A percentile compares a stretch with the other conserved stretches of the same genome.
These are phyloP conservation scores for Saccharomycopsis capsularis DNA, from an alignment of 805 yeast genomes.

Conservation along the genomic window DNA sequence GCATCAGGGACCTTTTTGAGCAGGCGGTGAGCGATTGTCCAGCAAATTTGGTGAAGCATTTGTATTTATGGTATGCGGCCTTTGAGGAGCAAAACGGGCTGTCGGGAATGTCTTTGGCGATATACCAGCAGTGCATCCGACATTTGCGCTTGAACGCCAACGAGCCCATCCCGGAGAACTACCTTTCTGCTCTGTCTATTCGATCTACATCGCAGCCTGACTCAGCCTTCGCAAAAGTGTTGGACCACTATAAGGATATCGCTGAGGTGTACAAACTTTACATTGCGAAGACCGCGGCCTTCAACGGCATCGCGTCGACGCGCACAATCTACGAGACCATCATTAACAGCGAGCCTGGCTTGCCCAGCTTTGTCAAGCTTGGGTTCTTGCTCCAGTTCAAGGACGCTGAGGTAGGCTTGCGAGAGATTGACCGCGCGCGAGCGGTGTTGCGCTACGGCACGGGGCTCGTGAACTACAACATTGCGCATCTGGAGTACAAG, in stretches of 20 bases:
- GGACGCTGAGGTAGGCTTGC: conserved; percentile 44
- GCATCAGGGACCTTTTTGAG: conserved; percentile 70
- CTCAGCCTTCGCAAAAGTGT: not conserved
- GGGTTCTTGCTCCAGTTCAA: conserved; percentile 48
- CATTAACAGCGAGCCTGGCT: conserved; percentile 24
- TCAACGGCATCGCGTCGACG: conserved; percentile 3
- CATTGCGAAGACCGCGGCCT: not conserved
- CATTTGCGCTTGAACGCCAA: conserved; percentile 14
- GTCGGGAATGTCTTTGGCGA: conserved; percentile 40
- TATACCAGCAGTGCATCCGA: conserved; percentile 46
- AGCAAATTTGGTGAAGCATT: conserved; percentile 36
- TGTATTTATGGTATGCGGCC: conserved; percentile 50
- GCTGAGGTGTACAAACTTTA: conserved; percentile 7
- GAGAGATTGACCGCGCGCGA: conserved; percentile 56
- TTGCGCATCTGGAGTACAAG: conserved; percentile 29
- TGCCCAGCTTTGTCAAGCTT: conserved; percentile 38
- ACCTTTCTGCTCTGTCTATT: too few species aligned
- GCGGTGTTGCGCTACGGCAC: conserved; percentile 51
- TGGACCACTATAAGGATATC: conserved; percentile 11
- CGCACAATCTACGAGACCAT: conserved; percentile 12
- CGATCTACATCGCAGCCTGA: not conserved
- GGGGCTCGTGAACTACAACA: conserved; percentile 1
- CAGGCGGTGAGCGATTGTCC: conserved; percentile 53
- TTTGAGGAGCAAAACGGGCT: conserved; percentile 54
- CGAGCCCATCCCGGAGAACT: not conserved